Percentiles rank a stretch among this genome's conserved stretches.
Conservation (phyloP, 2,329 filamentous ascomycete genomes). For the Tolypocladium sp. region DNA sequence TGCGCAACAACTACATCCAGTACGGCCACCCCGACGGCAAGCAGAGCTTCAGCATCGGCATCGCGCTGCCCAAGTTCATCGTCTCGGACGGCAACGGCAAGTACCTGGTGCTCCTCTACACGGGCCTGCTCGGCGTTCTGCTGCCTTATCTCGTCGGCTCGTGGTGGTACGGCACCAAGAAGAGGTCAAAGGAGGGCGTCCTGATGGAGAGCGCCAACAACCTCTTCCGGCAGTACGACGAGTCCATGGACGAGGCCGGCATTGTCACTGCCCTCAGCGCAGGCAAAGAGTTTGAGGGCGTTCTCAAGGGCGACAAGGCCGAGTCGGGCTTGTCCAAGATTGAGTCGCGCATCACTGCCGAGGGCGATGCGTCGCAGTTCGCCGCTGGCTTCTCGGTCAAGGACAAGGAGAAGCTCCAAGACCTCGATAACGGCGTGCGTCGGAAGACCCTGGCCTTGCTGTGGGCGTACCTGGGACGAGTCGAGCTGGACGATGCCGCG, state of each 20-base stretch:
- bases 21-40: constrained; percentile 97
- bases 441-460: constrained; percentile 83
- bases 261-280: constrained; percentile 74
- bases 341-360: constrained; percentile 68
- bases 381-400: constrained; percentile 56
- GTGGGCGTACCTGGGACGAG: constrained; percentile 88
- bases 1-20: constrained; percentile 93
- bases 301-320: constrained; percentile 68
- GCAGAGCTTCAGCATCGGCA: constrained; percentile 96
- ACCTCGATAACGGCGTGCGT: constrained; percentile 69
- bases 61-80: constrained; percentile 88
- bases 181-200: constrained; percentile 86
- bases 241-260: constrained; percentile 70
- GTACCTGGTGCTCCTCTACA: constrained; percentile 88
- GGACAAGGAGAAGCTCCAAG: constrained; percentile 67
- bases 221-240: constrained; percentile 87
- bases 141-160: constrained; percentile 89
- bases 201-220: constrained; percentile 90
- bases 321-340: constrained; percentile 75
- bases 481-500: constrained; percentile 70
- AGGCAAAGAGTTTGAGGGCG: constrained; percentile 74
- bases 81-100: constrained; percentile 91
- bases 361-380: constrained; percentile 41
- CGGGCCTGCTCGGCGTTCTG: constrained; percentile 75
- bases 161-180: constrained; percentile 98